Conservation (phyloP, 1,139 yeast species). For the Pichia inconspicua region DNA sequence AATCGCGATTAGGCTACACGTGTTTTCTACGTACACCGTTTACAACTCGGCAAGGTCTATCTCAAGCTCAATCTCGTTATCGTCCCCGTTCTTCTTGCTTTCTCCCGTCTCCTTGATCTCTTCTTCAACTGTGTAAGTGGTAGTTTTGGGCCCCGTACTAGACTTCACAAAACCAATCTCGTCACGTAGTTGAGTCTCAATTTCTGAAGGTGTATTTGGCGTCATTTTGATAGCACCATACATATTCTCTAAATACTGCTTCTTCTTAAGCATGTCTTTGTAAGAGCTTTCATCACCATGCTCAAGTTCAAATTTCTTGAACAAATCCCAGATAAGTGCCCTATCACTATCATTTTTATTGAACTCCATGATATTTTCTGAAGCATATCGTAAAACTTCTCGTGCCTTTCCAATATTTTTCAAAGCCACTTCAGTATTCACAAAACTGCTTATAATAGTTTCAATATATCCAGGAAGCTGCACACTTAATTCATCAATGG, state of each 20-base stretch:
- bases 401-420: conserved; percentile 55
- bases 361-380: conserved; percentile 32
- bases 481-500: conserved; percentile 36
- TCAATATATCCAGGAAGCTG: conserved; percentile 21
- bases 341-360: conserved; percentile 15
- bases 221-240: conserved; percentile 2
- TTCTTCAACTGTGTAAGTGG: conserved; percentile 4
- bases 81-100: conserved; percentile 28
- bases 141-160: conserved; percentile 28
- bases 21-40: too few relatives aligned
- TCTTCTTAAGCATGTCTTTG: conserved; percentile 66
- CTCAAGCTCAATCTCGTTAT: conserved; percentile 56
- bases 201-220: conserved; percentile 6
- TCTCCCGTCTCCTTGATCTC: conserved; percentile 5
- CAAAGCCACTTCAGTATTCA: conserved; percentile 35
- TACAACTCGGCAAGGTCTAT: neutral
- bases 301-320: conserved; percentile 70
- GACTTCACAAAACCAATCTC: conserved; percentile 54
- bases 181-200: conserved; percentile 29
- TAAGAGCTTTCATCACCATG: conserved; percentile 65
- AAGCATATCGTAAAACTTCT: conserved; percentile 44
- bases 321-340: conserved; percentile 31
- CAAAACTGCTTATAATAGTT: conserved; percentile 27
- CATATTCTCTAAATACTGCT: conserved; percentile 35
- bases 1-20: too few relatives aligned